Conservation (phyloP, 2,329 filamentous ascomycete genomes). For the Shiraia bambusicola region DNA sequence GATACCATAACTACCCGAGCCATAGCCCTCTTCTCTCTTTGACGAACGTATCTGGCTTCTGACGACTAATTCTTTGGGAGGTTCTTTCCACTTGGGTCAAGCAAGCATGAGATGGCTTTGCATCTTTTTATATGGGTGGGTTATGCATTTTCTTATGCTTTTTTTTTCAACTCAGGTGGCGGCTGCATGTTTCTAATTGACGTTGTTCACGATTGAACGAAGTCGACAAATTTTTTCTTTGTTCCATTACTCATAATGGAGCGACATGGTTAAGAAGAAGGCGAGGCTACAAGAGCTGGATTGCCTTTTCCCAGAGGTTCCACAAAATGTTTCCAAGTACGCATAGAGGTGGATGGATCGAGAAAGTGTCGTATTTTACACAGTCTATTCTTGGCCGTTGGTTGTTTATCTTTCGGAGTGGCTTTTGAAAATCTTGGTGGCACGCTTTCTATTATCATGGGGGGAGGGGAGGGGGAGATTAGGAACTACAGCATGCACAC, state of each 20-base stretch:
- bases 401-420: slow-evolving; percentile 5
- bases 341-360: slow-evolving; percentile 8
- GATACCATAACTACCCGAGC: slow-evolving; percentile 5
- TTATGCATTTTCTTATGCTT: too few relatives aligned
- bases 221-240: slow-evolving; percentile 10
- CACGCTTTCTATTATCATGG: slow-evolving; percentile 10
- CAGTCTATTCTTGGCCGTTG: slow-evolving; percentile 5
- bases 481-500: slow-evolving; percentile 31
- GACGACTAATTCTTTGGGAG: slow-evolving; percentile 29
- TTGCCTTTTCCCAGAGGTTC: slow-evolving; percentile 5
- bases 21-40: slow-evolving; percentile 11
- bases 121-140: slow-evolving; percentile 33
- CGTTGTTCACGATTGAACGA: slow-evolving; percentile 32
- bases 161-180: slow-evolving; percentile 35
- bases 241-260: slow-evolving; percentile 6
- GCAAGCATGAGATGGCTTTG: slow-evolving; percentile 28
- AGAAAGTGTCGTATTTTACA: slow-evolving; percentile 6
- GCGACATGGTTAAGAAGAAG: slow-evolving; percentile 2
- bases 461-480: too few relatives aligned
- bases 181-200: slow-evolving; percentile 41
- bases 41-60: slow-evolving; percentile 13
- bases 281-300: slow-evolving; percentile 8
- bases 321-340: slow-evolving; percentile 7
- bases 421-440: slow-evolving; percentile 15
- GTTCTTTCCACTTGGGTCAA: slow-evolving; percentile 24